Base-by-base conservation (phyloP, 768 basidiomycete species). In the Pisolithus tinctorius region DNA sequence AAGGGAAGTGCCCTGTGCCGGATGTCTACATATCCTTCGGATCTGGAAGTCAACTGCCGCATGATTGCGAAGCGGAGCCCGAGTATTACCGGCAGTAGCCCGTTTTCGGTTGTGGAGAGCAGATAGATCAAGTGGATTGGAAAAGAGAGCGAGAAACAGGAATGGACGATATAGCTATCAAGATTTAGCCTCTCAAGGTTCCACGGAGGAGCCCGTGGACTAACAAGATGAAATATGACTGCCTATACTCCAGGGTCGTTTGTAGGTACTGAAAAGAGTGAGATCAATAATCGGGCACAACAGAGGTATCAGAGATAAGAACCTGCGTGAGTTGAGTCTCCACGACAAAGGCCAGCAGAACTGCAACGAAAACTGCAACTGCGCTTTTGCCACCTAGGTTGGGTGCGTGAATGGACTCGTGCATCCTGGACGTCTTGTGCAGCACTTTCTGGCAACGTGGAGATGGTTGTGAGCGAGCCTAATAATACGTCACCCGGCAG, bases 141-240 rank as follows among this genome's bases (percentile, higher is more conserved):
- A 56, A 94, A 86, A 57, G 89, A 81, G 55, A 94, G 60, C 16
- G 74, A 61, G 66, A 97, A 88, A 1, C 79, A 74, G 3, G 89
- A 86, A 66, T 98, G 95, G 4, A 93, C 92, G 49, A 93, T 64
- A 68, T 88, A 96, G 67, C 92, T 93, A 61, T 23, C 36, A 37
- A 37, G 20, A 29, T 11, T 40, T 29, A n/a, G 49, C 37, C 6
- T n/a, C 11, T 10, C 30, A 7, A 13, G 45, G 23, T 23, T 11
- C 13, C 10, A 42, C 27, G 25, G 27, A 16, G 4, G 4, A 41
- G 13, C 13, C n/a, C 13, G 8, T 41, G 8, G 14, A 64, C 87
- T 55, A 60, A 90, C 90, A 93, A 90, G 55, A 91, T 73, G 60
- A 97, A 86, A 75, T 83, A 95, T 0, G 95, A 90, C 53, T 96